These are phyloP conservation scores for Ustilago esculenta DNA, from an alignment of 1,284 basidiomycete species.

Conservation along the genomic window DNA sequence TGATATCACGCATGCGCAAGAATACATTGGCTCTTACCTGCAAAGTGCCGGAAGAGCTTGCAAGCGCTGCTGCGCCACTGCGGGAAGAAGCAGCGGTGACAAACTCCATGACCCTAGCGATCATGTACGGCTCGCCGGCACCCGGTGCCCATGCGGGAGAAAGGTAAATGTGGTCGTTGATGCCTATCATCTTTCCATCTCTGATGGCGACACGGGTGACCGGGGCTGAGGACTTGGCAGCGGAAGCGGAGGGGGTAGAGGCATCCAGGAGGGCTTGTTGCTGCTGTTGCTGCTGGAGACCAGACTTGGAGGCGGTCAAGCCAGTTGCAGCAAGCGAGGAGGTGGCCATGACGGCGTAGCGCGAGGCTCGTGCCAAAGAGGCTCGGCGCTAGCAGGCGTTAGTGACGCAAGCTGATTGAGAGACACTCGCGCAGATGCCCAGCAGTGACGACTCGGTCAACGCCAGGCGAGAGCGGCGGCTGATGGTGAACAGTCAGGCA, in stretches of 20 bases:
- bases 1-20: constrained; percentile 88
- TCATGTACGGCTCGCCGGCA: constrained; percentile 85
- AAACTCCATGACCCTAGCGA: constrained; percentile 95
- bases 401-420: too few species aligned
- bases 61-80: constrained; percentile 75
- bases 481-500: too few species aligned
- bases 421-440: not conserved
- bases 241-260: constrained; percentile 23
- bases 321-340: constrained; percentile 41
- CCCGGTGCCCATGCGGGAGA: constrained; percentile 88
- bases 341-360: constrained; percentile 27
- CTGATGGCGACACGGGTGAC: constrained; percentile 53
- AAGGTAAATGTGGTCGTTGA: constrained; percentile 88
- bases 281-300: constrained; percentile 43
- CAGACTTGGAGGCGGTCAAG: constrained; percentile 44
- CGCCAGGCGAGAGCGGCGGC: too few species aligned
- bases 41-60: constrained; percentile 56
- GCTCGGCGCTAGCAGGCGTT: too few species aligned
- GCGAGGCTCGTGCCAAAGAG: not conserved
- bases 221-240: constrained; percentile 37
- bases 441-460: too few species aligned
- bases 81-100: constrained; percentile 79
- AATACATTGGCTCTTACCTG: constrained; percentile 88
- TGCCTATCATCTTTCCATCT: constrained; percentile 55
- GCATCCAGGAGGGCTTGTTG: constrained; percentile 45